Percentiles rank a stretch among this genome's conserved stretches.
These are phyloP conservation scores for Penicillium paneum DNA, from an alignment of 2,329 filamentous ascomycete genomes.

Conservation along the genomic window DNA sequence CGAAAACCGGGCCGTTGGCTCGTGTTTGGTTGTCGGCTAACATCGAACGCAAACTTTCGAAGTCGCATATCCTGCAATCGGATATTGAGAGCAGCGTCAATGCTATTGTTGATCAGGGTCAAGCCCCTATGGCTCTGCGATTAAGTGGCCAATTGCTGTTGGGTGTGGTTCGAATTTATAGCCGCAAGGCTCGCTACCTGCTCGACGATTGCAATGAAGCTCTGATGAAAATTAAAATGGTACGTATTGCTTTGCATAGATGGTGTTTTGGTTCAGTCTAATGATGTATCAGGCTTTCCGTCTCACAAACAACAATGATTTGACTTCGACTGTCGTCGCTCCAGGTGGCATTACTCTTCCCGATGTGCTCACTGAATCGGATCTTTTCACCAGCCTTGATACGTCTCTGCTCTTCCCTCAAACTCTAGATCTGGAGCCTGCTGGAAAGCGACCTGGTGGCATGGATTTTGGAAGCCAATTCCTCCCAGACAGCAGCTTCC, in stretches of 20 bases:
- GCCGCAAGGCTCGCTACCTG: constrained; percentile 91
- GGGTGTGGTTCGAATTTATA: constrained; percentile 96
- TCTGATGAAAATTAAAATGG: constrained; percentile 97
- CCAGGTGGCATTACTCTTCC: constrained; percentile 84
- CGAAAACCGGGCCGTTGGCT: constrained; percentile 94
- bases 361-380: constrained; percentile 88
- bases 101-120: constrained; percentile 87
- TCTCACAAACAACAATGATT: constrained; percentile 89
- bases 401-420: constrained; percentile 78
- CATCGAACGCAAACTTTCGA: constrained; percentile 95
- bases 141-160: constrained; percentile 90
- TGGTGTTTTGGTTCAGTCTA: constrained; percentile 2
- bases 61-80: constrained; percentile 90
- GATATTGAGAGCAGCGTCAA: constrained; percentile 93
- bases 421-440: constrained; percentile 51
- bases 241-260: constrained; percentile 42
- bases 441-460: constrained; percentile 34
- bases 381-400: constrained; percentile 80
- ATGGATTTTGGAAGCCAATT: constrained; percentile 72
- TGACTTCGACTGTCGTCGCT: constrained; percentile 76
- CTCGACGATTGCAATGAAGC: constrained; percentile 97
- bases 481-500: constrained; percentile 61
- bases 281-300: constrained; percentile 72
- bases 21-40: constrained; percentile 98
- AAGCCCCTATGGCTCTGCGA: constrained; percentile 91